phyloP scores from a whole-genome alignment of 176 grass and related monocot genomes.

The Zizania latifolia region DNA sequence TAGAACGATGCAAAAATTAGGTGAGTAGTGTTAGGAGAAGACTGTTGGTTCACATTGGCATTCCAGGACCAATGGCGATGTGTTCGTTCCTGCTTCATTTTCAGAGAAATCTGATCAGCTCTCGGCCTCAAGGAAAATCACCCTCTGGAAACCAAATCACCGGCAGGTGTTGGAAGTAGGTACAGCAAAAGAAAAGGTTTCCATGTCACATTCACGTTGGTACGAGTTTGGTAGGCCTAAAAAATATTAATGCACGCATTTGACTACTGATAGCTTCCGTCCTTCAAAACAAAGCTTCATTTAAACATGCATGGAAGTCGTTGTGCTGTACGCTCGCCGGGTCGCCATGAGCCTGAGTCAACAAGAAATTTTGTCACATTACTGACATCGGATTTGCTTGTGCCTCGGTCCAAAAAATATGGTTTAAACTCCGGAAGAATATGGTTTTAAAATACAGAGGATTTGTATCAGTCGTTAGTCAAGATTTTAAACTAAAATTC shows the following conservation, averaged over 20 bases:
- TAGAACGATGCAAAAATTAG: not conserved
- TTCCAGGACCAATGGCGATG: not conserved
- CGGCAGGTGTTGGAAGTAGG: not conserved
- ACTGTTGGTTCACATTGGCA: not conserved
- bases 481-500: too few species aligned
- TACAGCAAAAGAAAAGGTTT: constrained; percentile 15
- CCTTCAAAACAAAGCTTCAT: not conserved
- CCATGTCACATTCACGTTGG: not conserved
- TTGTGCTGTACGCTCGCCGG: too few species aligned
- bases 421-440: too few species aligned
- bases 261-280: not conserved
- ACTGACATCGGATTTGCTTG: too few species aligned
- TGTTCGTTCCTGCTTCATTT: not conserved
- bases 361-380: too few species aligned
- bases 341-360: too few species aligned
- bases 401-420: too few species aligned
- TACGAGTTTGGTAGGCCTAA: not conserved
- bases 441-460: too few species aligned
- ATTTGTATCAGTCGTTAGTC: too few species aligned
- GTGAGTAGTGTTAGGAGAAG: not conserved
- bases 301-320: too few species aligned
- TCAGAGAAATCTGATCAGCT: constrained; percentile 2
- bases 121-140: not conserved
- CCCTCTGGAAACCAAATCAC: not conserved
- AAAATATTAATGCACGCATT: constrained; percentile 3